Base-by-base conservation (phyloP, 441 rosid genomes). In the Gossypium gossypioides region DNA sequence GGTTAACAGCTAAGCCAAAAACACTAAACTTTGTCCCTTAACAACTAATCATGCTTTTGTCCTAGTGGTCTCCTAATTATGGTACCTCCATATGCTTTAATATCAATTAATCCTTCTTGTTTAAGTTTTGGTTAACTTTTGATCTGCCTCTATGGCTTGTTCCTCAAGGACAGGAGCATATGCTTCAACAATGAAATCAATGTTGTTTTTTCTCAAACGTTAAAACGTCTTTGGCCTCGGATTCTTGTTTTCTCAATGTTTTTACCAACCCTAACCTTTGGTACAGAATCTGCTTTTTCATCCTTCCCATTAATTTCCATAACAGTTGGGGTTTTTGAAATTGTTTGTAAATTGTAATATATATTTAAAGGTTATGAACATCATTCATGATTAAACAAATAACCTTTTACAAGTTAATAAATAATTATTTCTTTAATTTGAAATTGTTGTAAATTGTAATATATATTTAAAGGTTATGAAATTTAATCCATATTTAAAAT, bases 31-130 rank as follows among this genome's bases (percentile, higher is more conserved):
- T 67, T 57, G 58, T 57, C 52, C 46, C 58, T 68, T 0, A 56
- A 24, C 61, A 34, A 19, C 72, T 3, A 69, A 68, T 68, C 48
- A 29, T 27, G 42, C 46, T 58, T 58, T 42, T 71, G 56, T 42
- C 55, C 40, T 8, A 57, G 44, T 37, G 24, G 57, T 69, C 69
- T 24, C 15, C 74, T 48, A 75, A 60, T 22, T 18, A 4, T 1
- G 19, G 13, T 25, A 58, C 61, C 51, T 21, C 1, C 16, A 8
- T 67, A 32, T 40, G n/a, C 2, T 56, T 22, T 56, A 12, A 69
- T 18, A 68, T 32, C 42, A 29, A 25, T 37, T 27, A 40, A 12
- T 56, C 55, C 22, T 66, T 34, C 4, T 13, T 56, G 13, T 69
- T 32, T 21, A 34, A 16, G 18, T 56, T 13, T 65, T 3, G n/a